Conservation (phyloP, 2,329 filamentous ascomycete species). For the Trichophyton verrucosum region DNA sequence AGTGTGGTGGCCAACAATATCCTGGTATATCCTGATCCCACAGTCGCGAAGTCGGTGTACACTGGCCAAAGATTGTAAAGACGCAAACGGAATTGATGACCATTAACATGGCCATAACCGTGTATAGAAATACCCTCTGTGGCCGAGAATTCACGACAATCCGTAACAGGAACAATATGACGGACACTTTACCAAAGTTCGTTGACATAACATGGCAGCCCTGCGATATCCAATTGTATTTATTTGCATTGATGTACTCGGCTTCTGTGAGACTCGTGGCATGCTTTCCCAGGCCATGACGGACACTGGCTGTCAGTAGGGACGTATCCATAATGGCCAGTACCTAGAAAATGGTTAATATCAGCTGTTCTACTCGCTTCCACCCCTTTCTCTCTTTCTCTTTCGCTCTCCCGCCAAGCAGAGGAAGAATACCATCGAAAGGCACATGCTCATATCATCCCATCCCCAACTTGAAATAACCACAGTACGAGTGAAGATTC, state of each 20-base stretch:
- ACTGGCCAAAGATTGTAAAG: conserved; percentile 9
- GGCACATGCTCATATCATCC: conserved; percentile 11
- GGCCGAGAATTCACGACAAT: conserved; percentile 7
- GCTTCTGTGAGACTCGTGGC: conserved; percentile 4
- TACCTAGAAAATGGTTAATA: background rate
- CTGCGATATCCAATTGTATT: conserved; percentile 11
- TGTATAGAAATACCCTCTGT: conserved; percentile 6
- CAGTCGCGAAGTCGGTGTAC: conserved; percentile 5
- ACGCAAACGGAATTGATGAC: conserved; percentile 9
- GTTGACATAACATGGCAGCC: conserved; percentile 12
- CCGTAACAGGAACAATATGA: conserved; percentile 11
- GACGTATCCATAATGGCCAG: conserved; percentile 3
- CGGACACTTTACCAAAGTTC: conserved; percentile 12
- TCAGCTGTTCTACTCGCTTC: background rate
- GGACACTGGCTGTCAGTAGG: conserved; percentile 6
- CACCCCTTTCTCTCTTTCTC: background rate
- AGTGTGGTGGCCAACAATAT: conserved; percentile 8
- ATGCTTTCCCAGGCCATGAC: conserved; percentile 10
- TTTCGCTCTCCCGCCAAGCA: background rate
- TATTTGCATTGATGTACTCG: conserved; percentile 9
- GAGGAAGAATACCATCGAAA: conserved; percentile 9
- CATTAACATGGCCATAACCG: conserved; percentile 7
- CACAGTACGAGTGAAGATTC: conserved; percentile 7
- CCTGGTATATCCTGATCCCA: conserved; percentile 5
- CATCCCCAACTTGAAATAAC: conserved; percentile 10